Evolutionary conservation across 2,329 filamentous ascomycete genomes (phyloP).

Genomic region (Fusarium subglutinans): DNA sequence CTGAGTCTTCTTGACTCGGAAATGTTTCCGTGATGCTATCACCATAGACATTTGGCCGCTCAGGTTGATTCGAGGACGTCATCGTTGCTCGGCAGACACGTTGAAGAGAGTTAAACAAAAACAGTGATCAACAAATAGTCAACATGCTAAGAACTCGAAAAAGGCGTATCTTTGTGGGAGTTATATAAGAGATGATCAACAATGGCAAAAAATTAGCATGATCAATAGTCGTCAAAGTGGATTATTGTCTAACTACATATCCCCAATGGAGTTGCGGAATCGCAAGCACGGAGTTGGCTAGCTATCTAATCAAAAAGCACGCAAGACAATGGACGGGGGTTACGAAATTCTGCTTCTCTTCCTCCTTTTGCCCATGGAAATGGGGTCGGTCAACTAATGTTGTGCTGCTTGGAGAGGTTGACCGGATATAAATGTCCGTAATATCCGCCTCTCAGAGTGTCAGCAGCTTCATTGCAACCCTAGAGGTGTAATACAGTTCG

Average conservation of each 20-base stretch:
- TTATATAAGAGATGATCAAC: background rate
- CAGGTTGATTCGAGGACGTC: constrained; percentile 15
- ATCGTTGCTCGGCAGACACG: background rate
- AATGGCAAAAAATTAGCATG: background rate
- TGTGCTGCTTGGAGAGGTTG: constrained; percentile 1
- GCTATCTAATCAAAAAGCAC: constrained; percentile 25
- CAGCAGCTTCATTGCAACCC: background rate
- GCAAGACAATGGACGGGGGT: background rate
- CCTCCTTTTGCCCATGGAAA: background rate
- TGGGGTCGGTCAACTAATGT: constrained; percentile 7
- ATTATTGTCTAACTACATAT: constrained; percentile 8
- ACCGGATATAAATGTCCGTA: constrained; percentile 21
- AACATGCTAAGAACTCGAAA: background rate
- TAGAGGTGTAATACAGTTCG: background rate
- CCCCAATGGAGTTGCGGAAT: constrained; percentile 19
- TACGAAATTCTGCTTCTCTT: background rate
- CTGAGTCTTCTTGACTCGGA: background rate
- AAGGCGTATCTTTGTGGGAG: background rate
- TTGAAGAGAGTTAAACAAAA: background rate
- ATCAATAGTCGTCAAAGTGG: constrained; percentile 2
- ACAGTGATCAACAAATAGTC: background rate
- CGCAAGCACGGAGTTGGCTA: background rate
- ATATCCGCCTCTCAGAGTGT: background rate
- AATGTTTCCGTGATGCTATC: constrained; percentile 17
- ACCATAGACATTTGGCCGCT: background rate